Evolutionary conservation across 306 rosid genomes (phyloP), one percentile per base, ranked within the genome.

Genomic region (Arachis hypogaea): DNA sequence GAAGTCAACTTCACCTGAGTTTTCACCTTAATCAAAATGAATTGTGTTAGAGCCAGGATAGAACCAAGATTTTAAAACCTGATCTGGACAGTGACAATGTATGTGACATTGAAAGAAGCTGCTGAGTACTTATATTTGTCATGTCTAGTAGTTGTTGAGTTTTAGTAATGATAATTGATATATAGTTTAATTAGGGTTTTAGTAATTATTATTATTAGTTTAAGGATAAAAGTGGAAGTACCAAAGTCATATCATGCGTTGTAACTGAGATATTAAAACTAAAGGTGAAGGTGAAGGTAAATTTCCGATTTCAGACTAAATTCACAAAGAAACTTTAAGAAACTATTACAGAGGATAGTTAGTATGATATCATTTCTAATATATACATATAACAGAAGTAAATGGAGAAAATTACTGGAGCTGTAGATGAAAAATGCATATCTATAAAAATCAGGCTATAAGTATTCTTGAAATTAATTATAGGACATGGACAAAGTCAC

Each of bases 391-490:
- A 4, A 7, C 63, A 49, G 9, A 63, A 47, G 5, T 9, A 8
- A 42, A 44, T 4, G 63, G 14, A 61, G 7, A 11, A 22, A 28
- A 51, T 50, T 12, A n/a, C 51, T 11, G 9, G 22, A 50, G 59
- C 6, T 6, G 5, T 61, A 45, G 46, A 45, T 46, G 49, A 12
- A 44, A 38, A 57, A 28, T 45, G 14, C 2, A 6, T 33, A 33
- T 59, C 5, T 44, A 22, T 54, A 28, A 30, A 43, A 2, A 56
- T 18, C 74, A 18, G 28, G 30, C 7, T 38, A 40, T 28, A 61
- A 12, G 41, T 33, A 40, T 59, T 40, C 51, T 68, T 68, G 7
- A 42, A 60, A 68, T 5, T 76, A 43, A 69, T 8, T 29, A 43
- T 44, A 33, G 38, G 38, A 33, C 38, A 33, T 33, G 38, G 38